phyloP scores from a whole-genome alignment of 805 yeast species.

The Kuraishia capsulata region DNA sequence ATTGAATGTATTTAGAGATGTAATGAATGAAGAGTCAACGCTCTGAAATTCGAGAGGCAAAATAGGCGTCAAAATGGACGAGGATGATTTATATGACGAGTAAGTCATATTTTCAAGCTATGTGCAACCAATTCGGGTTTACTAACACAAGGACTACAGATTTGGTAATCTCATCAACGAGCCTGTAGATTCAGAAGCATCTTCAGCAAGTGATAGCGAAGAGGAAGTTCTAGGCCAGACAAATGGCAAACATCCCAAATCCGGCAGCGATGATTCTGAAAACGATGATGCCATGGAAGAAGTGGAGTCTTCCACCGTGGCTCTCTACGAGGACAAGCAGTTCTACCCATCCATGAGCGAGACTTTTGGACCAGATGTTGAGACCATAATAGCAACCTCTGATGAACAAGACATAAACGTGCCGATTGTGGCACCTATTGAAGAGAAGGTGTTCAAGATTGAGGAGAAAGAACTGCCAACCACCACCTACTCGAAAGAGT shows the following conservation, averaged over 20 bases:
- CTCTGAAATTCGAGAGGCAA: background rate
- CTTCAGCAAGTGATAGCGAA: background rate
- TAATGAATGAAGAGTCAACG: no score
- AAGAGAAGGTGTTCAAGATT: conserved; percentile 31
- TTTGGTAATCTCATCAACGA: conserved; percentile 62
- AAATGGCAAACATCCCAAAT: conserved; percentile 2
- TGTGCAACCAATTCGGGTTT: no score
- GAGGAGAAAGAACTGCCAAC: conserved; percentile 50
- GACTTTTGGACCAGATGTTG: conserved; percentile 55
- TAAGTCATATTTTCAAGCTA: background rate
- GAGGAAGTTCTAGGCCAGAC: background rate
- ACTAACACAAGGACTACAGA: no score
- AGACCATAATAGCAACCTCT: conserved; percentile 43
- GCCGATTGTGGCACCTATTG: conserved; percentile 56
- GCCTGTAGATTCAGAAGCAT: background rate
- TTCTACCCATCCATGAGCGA: conserved; percentile 29
- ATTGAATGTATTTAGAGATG: no score
- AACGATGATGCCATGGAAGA: conserved; percentile 9
- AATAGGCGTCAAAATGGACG: conserved; percentile 41
- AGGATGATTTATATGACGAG: conserved; percentile 65
- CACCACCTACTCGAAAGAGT: conserved; percentile 53
- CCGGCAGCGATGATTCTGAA: conserved; percentile 17
- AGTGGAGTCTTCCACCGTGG: conserved; percentile 16
- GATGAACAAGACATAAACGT: conserved; percentile 37
- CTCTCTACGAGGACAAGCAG: conserved; percentile 35